Conservation (phyloP, 352 stramenopile species). For the Phytophthora tentaculata region DNA sequence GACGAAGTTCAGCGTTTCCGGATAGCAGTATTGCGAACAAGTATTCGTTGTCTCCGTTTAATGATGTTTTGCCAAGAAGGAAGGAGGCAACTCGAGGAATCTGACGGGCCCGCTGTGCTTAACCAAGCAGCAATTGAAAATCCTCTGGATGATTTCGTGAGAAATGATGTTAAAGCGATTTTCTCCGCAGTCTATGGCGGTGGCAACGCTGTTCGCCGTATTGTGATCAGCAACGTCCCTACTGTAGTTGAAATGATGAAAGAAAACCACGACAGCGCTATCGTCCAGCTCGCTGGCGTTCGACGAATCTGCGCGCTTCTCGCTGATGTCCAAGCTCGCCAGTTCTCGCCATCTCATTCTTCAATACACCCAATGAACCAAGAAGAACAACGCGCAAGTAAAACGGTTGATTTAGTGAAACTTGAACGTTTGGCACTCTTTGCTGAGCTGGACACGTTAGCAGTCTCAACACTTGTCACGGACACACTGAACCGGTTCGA, state of each 20-base stretch:
- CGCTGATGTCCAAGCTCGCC: constrained; percentile 32
- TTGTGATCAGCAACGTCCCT: constrained; percentile 58
- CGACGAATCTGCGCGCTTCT: constrained; percentile 63
- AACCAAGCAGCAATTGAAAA: constrained; percentile 65
- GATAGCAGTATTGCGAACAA: constrained; percentile 59
- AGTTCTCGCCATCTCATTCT: constrained; percentile 29
- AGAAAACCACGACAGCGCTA: constrained; percentile 62
- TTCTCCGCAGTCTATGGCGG: constrained; percentile 73
- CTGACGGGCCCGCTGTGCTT: constrained; percentile 47
- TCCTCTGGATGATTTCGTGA: constrained; percentile 73
- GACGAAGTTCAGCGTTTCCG: constrained; percentile 62
- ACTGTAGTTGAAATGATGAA: constrained; percentile 69
- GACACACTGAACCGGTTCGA: constrained; percentile 58
- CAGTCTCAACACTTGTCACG: constrained; percentile 43
- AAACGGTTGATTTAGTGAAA: constrained; percentile 15
- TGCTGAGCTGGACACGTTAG: constrained; percentile 49
- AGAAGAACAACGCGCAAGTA: constrained; percentile 3
- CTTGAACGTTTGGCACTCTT: constrained; percentile 41
- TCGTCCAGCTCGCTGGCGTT: constrained; percentile 66
- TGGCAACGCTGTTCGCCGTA: constrained; percentile 71
- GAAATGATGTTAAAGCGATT: constrained; percentile 79
- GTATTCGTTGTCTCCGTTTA: constrained; percentile 68
- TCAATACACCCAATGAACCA: constrained; percentile 10
- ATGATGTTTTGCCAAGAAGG: constrained; percentile 67
- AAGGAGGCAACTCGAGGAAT: constrained; percentile 48